These are phyloP conservation scores for Candida boleticola DNA, from an alignment of 805 yeast species.

Conservation along the genomic window DNA sequence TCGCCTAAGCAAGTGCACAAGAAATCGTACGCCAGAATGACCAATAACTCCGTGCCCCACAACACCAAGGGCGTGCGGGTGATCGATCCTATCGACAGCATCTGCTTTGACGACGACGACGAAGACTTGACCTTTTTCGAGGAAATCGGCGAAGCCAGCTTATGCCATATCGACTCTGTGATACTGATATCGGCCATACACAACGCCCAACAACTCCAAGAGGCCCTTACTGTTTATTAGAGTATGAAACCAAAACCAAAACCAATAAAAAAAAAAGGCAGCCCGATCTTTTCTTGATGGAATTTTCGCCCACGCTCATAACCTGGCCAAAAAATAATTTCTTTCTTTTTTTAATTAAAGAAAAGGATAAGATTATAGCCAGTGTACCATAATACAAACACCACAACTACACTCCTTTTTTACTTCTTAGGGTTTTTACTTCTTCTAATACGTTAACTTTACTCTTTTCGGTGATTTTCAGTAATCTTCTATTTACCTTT, in stretches of 20 bases:
- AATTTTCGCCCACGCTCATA: not conserved
- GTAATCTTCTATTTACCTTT: not conserved
- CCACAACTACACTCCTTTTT: not conserved
- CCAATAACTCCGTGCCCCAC: not conserved
- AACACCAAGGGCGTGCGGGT: not conserved
- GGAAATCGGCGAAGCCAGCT: conserved; percentile 3
- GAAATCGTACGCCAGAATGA: not conserved
- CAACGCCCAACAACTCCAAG: not conserved
- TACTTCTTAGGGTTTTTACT: not conserved
- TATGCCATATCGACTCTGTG: conserved; percentile 2
- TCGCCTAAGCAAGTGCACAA: not conserved
- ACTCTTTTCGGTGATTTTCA: not conserved
- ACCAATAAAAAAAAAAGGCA: not conserved
- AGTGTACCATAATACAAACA: not conserved
- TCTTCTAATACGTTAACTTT: not conserved
- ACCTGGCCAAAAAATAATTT: not conserved
- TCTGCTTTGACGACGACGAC: not conserved
- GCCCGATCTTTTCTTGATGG: not conserved
- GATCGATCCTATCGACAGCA: not conserved
- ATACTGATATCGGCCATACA: conserved; percentile 1
- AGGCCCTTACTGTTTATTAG: conserved; percentile 2
- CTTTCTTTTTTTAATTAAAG: too few relatives aligned
- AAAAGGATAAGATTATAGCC: not conserved
- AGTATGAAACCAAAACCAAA: not conserved
- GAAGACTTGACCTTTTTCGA: conserved; percentile 1